Base-by-base conservation (phyloP, 495 filamentous ascomycete genomes). In the Oidiodendron maius region DNA sequence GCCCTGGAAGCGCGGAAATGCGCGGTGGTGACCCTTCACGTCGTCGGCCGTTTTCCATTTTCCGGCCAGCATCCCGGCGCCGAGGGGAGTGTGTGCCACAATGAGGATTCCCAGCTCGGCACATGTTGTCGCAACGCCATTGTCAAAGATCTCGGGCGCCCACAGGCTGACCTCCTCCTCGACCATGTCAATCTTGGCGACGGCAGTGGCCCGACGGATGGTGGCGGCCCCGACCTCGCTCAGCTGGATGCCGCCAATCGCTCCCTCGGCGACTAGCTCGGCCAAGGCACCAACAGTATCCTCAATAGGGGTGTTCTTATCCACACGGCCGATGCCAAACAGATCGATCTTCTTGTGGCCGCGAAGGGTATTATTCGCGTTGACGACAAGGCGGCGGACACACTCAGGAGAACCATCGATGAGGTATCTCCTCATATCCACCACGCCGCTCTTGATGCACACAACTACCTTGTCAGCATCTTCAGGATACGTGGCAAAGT, bases 121-220 rank as follows among this genome's bases (percentile, higher is more conserved):
- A 52, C 88, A 94, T 0, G 80, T 74, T 25, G 70, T 65, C 4
- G 83, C 84, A 13, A 91, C 72, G 15, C 82, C 87, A 58, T 95
- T 89, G 4, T 76, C 62, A 10, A 90, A 62, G 37, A 82, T 78
- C 6, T 82, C 75, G 5, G 77, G 76, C 4, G 72, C 63, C 55
- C 71, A 89, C 26, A 95, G 59, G 9, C 80, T 86, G 51, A 93
- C 67, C 66, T 95, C 89, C 22, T 84, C 79, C 64, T 95, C 89
- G 15, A 91, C 86, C 1, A 75, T 75, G 1, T 71, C 72, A 49
- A 95, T 82, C 39, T 81, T 81, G 43, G 77, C 71, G 24, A 86
- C 63, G 52, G 81, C 80, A 35, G 71, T 72, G 50, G 89, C 89
- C 50, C 80, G 70, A 34, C 84, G 74, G 60, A 95, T 88, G 1